A percentile compares a stretch with the other conserved stretches of the same genome.
These are phyloP conservation scores for Pleurotus citrinopileatus DNA, from an alignment of 768 basidiomycete genomes.

Conservation along the genomic window DNA sequence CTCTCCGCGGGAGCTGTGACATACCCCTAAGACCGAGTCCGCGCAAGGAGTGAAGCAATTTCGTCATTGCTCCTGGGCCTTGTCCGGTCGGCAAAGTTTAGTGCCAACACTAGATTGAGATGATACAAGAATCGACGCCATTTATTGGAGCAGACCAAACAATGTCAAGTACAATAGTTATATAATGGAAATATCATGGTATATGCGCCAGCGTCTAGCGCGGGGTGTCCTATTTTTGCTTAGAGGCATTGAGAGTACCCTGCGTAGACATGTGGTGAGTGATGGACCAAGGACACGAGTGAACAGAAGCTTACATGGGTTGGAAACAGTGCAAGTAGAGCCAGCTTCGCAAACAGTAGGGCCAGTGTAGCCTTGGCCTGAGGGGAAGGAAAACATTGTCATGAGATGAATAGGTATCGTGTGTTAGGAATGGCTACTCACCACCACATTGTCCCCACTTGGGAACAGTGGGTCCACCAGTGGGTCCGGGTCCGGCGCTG, in stretches of 20 bases:
- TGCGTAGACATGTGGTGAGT: constrained; percentile 13
- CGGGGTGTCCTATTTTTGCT: neutral
- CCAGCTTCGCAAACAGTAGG: constrained; percentile 35
- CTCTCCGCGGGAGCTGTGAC: too few relatives aligned
- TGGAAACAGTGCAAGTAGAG: constrained; percentile 32
- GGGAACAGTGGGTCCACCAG: neutral
- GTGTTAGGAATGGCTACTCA: neutral
- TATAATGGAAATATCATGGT: too few relatives aligned
- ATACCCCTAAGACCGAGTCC: too few relatives aligned
- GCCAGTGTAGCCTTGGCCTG: constrained; percentile 35
- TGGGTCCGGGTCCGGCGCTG: neutral
- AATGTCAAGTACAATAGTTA: too few relatives aligned
- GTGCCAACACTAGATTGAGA: too few relatives aligned
- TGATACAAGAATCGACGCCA: too few relatives aligned
- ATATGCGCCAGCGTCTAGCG: neutral
- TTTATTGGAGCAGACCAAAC: too few relatives aligned
- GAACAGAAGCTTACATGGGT: constrained; percentile 34
- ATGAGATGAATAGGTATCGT: neutral
- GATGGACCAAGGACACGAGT: neutral
- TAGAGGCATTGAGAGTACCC: constrained; percentile 45
- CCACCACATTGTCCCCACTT: constrained; percentile 13
- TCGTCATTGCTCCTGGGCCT: too few relatives aligned
- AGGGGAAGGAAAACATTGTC: neutral
- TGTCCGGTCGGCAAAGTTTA: too few relatives aligned
- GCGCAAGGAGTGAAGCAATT: too few relatives aligned